Base-by-base conservation (phyloP, 2,329 filamentous ascomycete species). In the Penicillium olsonii region DNA sequence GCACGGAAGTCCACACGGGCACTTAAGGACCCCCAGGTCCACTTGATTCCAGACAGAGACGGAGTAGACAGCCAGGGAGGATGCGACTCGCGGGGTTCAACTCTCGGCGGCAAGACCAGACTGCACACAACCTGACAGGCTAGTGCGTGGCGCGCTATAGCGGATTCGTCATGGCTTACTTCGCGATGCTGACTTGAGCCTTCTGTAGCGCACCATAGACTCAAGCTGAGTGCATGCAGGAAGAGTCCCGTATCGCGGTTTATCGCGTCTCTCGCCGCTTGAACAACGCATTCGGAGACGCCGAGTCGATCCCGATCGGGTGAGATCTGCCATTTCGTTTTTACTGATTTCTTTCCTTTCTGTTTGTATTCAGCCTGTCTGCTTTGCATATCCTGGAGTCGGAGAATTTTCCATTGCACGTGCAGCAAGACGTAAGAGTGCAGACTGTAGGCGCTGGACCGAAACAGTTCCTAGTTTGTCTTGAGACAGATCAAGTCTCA, bases 281-380 rank as follows among this genome's bases (percentile, higher is more conserved):
- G 48, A 37, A 52, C 53, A 60, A 52, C 55, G 48, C 55, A 60
- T 54, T 53, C 59, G 59, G 59, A 52, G 57, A 59, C 52, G 59
- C 57, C 59, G 59, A 60, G 42, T 35, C 7, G 14, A 18, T 2
- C 20, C 24, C 19, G 29, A 40, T 26, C 22, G 18, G 19, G 33
- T 27, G 42, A 29, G 41, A 49, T 49, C 35, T n/a, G 47, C 22
- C 42, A 12, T 18, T 3, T 31, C 20, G 15, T 3, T 9, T 18
- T 20, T 27, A 15, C 22, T 18, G 9, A 10, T 19, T 15, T 26
- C 11, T 15, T 17, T 43, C 19, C 20, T 27, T 8, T n/a, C n/a
- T 31, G 12, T 4, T 29, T 12, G 10, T 12, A 2, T 29, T 29
- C 12, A 2, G 14, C 5, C n/a, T 31, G 14, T 6, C 5, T n/a